Evolutionary conservation across 2,329 filamentous ascomycete genomes (phyloP), one percentile per base, ranked within the genome.

Genomic region (Seiridium cupressi): DNA sequence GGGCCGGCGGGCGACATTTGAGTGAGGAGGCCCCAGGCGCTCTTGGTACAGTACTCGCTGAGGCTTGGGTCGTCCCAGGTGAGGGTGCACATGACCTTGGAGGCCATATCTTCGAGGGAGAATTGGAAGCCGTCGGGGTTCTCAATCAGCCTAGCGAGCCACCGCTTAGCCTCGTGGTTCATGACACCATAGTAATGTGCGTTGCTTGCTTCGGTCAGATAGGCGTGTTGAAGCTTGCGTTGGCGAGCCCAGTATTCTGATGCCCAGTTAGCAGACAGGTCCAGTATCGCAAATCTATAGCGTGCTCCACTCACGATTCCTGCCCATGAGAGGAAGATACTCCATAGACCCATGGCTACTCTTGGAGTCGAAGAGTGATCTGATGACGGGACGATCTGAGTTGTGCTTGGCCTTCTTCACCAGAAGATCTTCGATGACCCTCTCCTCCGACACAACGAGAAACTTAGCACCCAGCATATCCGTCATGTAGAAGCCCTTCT

Each of bases 1-100:
- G 82, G 82, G 0, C 82, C 82, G 34, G 82, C 82, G 0, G 82
- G 82, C 1, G 82, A 84, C 81, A 85, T 85, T 58, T 84, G 82
- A 4, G 77, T 83, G 13, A 85, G 71, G 1, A 84, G 73, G n/a
- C 81, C 82, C 82, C 81, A 84, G 1, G 82, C 82, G 61, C 78
- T 81, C 53, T 77, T 77, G 8, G 77, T 82, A 61, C 79, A 78
- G 62, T 79, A 76, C 56, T 77, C 72, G 68, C 80, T 83, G 44
- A 81, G 66, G 47, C 70, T 72, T 5, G 78, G 74, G 57, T 84
- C 79, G 60, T 84, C 82, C 82, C 82, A 84, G 11, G 80, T 81
- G 49, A 84, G 66, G 57, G 77, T 74, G 55, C 78, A 81, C 80
- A 84, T 84, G 58, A 85, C 76, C 68, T 84, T 84, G n/a, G 82